Base-by-base conservation (phyloP, 2,329 filamentous ascomycete genomes). In the Cercospora zeae-maydis region DNA sequence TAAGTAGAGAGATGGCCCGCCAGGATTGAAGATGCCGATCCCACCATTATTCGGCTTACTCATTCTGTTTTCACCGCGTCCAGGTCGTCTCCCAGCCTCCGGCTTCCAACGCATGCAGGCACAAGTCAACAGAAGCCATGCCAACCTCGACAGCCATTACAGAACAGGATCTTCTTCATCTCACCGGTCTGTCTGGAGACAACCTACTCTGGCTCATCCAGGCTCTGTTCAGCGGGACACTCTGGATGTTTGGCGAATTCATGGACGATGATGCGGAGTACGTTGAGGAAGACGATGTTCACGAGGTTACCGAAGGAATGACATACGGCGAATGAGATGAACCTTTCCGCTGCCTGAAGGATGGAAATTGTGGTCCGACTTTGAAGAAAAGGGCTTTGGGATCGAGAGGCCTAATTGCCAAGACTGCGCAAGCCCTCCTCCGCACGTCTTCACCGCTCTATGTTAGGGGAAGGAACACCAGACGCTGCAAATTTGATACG, bases 161-260 rank as follows among this genome's bases (percentile, higher is more conserved):
- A 1, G 62, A 64, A 34, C 42, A 55, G 21, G 62, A 64, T 47
- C 53, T 64, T 14, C 58, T 67, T 16, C 19, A 61, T 21, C 52
- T 66, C 3, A 62, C 60, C 5, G 58, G 55, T 27, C 54, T 63
- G 10, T 52, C 55, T 2, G 42, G 57, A 19, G 61, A 64, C 14
- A 58, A 59, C 24, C 24, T 65, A 14, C 57, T 67, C 9, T 67
- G 59, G 56, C 33, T 64, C 24, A 36, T 63, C 2, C 63, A 66
- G 42, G 61, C 63, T 14, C 34, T 67, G 3, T 27, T 66, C 37
- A 66, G 63, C 21, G 59, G 57, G 14, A 66, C 60, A 11, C 61
- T 66, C 16, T 66, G 61, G 61, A 62, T 66, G 59, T 16, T 66
- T 5, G 61, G 49, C 19, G 64, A 66, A 34, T 66, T 62, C 34